A percentile compares a stretch with the other conserved stretches of the same genome.
Evolutionary conservation across 495 filamentous ascomycete species (phyloP).

Genomic region (Cairneyella variabilis): DNA sequence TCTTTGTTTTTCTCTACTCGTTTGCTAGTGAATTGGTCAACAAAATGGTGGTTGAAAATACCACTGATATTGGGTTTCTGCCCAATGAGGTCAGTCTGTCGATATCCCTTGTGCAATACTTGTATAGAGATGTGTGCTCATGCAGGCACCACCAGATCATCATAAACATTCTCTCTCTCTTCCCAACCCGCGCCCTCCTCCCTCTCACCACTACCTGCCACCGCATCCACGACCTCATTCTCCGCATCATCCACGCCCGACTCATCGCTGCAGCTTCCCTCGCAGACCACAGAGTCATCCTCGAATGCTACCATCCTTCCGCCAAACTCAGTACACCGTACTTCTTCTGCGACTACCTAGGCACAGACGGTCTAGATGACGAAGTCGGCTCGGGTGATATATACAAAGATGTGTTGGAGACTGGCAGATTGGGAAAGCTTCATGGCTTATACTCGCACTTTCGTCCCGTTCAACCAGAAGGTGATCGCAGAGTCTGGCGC

Average conservation of each 20-base stretch:
- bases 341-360: slow-evolving; percentile 54
- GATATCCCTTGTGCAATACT: neutral
- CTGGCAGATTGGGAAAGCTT: slow-evolving; percentile 39
- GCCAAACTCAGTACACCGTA: slow-evolving; percentile 65
- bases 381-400: neutral
- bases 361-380: slow-evolving; percentile 12
- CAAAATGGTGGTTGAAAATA: slow-evolving; percentile 6
- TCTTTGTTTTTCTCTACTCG: slow-evolving; percentile 1
- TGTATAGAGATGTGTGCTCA: neutral
- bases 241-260: slow-evolving; percentile 65
- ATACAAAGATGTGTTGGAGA: neutral
- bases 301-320: slow-evolving; percentile 75
- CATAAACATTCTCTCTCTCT: slow-evolving; percentile 55
- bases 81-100: slow-evolving; percentile 19
- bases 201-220: slow-evolving; percentile 56
- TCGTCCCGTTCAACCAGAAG: slow-evolving; percentile 11
- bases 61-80: slow-evolving; percentile 6
- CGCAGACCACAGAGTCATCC: slow-evolving; percentile 59
- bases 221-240: slow-evolving; percentile 62
- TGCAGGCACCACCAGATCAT: slow-evolving; percentile 52
- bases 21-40: neutral
- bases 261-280: slow-evolving; percentile 53
- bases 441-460: slow-evolving; percentile 30
- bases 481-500: slow-evolving; percentile 1
- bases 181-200: slow-evolving; percentile 58